Evolutionary conservation across 2,329 filamentous ascomycete species (phyloP), one percentile per base, ranked within the genome.

Genomic region (Drechslerella dactyloides): DNA sequence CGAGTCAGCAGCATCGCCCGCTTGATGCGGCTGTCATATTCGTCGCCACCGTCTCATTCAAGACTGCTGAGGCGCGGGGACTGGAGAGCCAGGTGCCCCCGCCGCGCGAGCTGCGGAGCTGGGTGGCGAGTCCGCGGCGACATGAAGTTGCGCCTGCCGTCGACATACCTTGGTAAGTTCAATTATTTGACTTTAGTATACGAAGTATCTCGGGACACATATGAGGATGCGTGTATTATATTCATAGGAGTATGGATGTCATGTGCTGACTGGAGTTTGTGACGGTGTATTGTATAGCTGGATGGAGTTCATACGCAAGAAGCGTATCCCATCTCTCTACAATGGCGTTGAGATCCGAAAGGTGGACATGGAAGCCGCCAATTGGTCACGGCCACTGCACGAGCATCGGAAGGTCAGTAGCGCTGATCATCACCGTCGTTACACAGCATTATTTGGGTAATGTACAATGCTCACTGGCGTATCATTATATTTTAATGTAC

Each of bases 11-110:
- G 21, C 48, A 56, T 3, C 59, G 55, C 48, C 66, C 59, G 21
- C 59, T 70, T 33, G 66, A 70, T 27, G 61, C 66, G 37, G 66
- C 64, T 2, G 55, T 70, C 27, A 56, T 70, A 24, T 70, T 70
- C 30, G 40, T 51, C 50, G 66, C 66, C 54, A 64, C 55, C 11
- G 66, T 64, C 19, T 70, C 66, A 10, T 70, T 70, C 66, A 70
- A 70, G 35, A 70, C 66, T 54, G 59, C 50, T 54, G 66, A 70
- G 51, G 59, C 66, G 10, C 66, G 50, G 13, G 66, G 66, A 17
- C 50, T 70, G 19, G 59, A 70, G 37, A 64, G 59, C 42, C 66
- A 70, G 21, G 48, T 70, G 24, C 66, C 66, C 15, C 59, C 66
- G 50, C 66, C 66, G 37, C 50, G 30, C n/a, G 68, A 65, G 24